Base-by-base conservation (phyloP, 1,284 basidiomycete genomes). In the Puccinia horiana region DNA sequence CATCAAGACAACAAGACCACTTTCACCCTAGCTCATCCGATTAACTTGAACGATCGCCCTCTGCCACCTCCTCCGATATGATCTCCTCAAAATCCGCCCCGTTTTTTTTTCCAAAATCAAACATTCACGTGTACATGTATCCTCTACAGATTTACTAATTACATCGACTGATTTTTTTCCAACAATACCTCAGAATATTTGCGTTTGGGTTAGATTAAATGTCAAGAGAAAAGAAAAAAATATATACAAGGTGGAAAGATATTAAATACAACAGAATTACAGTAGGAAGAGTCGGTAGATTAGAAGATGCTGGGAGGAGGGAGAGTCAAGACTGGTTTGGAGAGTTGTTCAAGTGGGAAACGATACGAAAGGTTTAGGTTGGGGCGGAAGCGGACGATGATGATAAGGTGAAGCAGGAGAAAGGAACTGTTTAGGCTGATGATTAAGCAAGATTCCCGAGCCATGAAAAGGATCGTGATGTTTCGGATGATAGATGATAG, bases 391-490 rank as follows among this genome's bases (percentile, higher is more conserved):
- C n/a, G 54, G 74, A 44, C 40, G 40, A 37, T 35, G 32, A 29
- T 61, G 76, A 77, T 32, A 44, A n/a, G 32, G 44, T 47, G 5
- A 23, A 47, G n/a, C n/a, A n/a, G n/a, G n/a, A n/a, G n/a, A n/a
- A n/a, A n/a, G n/a, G n/a, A n/a, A n/a, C n/a, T n/a, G n/a, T n/a
- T n/a, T n/a, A n/a, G n/a, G n/a, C n/a, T 32, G 75, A 58, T 75
- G n/a, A 26, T 65, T 77, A 42, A 77, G 1, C n/a, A 77, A 67
- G 63, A 77, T 77, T 18, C 76, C 76, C 26, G 49, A 26, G 20
- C 76, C 76, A 67, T 77, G 63, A 44, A 77, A 77, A 1, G 76
- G 67, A 32, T 77, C 63, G 23, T 77, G 76, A 26, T 77, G 76
- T 20, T 77, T 63, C 14, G 76, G 76, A 49, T 29, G 40, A 67